These are phyloP conservation scores for Rosa rugosa DNA, from an alignment of 306 rosid genomes.

Conservation along the genomic window DNA sequence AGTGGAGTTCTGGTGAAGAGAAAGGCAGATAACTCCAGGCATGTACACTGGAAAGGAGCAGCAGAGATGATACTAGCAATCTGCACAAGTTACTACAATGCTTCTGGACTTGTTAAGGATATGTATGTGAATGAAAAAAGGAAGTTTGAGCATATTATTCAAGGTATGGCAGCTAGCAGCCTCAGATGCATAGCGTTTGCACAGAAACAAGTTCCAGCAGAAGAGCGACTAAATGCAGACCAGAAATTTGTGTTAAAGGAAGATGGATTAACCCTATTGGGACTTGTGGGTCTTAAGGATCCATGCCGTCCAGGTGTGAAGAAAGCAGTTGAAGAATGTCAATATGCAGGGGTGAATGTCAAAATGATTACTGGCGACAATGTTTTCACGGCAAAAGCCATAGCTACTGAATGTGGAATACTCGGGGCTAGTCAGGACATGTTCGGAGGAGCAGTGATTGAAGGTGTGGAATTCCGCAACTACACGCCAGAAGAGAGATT, in stretches of 20 bases:
- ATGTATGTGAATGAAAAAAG: constrained; percentile 6
- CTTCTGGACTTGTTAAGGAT: constrained; percentile 17
- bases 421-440: constrained; percentile 18
- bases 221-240: background rate
- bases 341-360: constrained; percentile 30
- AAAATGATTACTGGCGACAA: constrained; percentile 46
- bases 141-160: constrained; percentile 27
- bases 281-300: constrained; percentile 37
- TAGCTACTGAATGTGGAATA: constrained; percentile 42
- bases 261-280: constrained; percentile 25
- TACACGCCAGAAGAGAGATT: constrained; percentile 34
- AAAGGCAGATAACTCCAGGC: constrained; percentile 23
- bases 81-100: constrained; percentile 37
- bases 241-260: constrained; percentile 15
- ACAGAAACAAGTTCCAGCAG: constrained; percentile 13
- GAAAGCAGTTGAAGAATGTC: constrained; percentile 34
- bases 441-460: constrained; percentile 28
- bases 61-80: constrained; percentile 42
- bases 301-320: constrained; percentile 34
- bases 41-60: constrained; percentile 54
- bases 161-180: constrained; percentile 38
- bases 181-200: constrained; percentile 46
- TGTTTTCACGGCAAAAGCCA: constrained; percentile 36
- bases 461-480: constrained; percentile 36
- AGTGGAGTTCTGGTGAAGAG: constrained; percentile 35